These are phyloP conservation scores for Yamadazyma paraphyllophila DNA, from an alignment of 805 yeast genomes.

Conservation along the genomic window DNA sequence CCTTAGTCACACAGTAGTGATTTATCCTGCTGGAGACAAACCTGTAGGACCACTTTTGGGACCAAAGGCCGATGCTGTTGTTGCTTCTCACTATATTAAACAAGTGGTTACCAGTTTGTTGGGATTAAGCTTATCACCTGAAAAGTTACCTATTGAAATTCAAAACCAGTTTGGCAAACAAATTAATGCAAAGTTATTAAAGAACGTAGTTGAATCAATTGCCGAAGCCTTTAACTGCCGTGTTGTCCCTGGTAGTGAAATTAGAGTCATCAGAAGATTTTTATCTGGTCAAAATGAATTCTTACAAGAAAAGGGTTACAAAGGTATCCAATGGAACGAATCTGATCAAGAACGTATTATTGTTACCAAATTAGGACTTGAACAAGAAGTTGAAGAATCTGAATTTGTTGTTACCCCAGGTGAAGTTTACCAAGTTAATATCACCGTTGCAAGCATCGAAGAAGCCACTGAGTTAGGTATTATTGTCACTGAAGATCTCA, in stretches of 20 bases:
- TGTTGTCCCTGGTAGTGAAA: constrained; percentile 89
- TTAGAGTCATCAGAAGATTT: constrained; percentile 88
- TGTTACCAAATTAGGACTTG: constrained; percentile 31
- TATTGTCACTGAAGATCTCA: constrained; percentile 65
- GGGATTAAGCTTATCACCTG: constrained; percentile 72
- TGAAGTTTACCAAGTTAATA: constrained; percentile 83
- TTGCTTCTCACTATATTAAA: constrained; percentile 85
- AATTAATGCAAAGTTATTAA: constrained; percentile 69
- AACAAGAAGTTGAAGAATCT: background rate
- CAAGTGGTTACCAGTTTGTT: constrained; percentile 80
- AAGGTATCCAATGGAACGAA: constrained; percentile 89
- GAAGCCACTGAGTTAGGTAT: constrained; percentile 60
- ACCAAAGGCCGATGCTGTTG: constrained; percentile 79
- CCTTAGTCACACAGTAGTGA: constrained; percentile 82
- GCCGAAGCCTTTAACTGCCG: constrained; percentile 81
- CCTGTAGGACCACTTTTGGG: constrained; percentile 85
- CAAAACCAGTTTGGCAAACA: constrained; percentile 30
- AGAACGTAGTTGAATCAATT: constrained; percentile 77
- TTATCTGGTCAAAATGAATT: constrained; percentile 94
- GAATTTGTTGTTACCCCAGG: constrained; percentile 58
- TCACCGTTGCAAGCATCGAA: constrained; percentile 69
- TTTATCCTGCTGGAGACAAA: constrained; percentile 63
- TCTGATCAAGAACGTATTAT: constrained; percentile 68
- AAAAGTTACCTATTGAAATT: constrained; percentile 61
- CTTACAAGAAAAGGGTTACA: constrained; percentile 87